Conservation (phyloP, 768 basidiomycete genomes). For the Leccinum sublutescens region DNA sequence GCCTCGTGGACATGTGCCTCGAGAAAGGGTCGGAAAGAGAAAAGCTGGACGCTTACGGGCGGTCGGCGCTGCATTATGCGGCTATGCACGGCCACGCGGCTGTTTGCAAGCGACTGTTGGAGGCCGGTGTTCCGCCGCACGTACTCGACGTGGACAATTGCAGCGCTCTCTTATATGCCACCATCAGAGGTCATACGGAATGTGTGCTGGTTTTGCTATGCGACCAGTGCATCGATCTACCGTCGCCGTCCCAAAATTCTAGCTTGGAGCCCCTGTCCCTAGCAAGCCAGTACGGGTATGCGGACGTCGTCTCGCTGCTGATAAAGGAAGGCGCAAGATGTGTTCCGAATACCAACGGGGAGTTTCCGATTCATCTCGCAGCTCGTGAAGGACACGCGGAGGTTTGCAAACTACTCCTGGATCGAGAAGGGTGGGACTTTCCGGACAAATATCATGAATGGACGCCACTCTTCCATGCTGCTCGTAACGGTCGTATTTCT, state of each 20-base stretch:
- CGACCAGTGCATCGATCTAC: slow-evolving; percentile 62
- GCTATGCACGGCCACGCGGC: slow-evolving; percentile 85
- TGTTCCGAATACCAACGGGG: slow-evolving; percentile 89
- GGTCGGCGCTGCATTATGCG: slow-evolving; percentile 93
- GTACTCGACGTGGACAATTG: slow-evolving; percentile 90
- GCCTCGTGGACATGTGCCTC: slow-evolving; percentile 80
- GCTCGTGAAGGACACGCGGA: slow-evolving; percentile 87
- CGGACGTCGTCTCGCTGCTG: slow-evolving; percentile 76
- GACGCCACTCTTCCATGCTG: slow-evolving; percentile 96
- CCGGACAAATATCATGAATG: slow-evolving; percentile 98
- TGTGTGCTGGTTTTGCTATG: slow-evolving; percentile 84
- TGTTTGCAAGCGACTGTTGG: slow-evolving; percentile 75
- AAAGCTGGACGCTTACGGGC: slow-evolving; percentile 85
- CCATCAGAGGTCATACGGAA: slow-evolving; percentile 76
- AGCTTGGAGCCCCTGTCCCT: slow-evolving; percentile 87
- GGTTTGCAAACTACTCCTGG: slow-evolving; percentile 76
- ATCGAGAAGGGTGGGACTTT: slow-evolving; percentile 75
- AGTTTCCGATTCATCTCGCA: slow-evolving; percentile 95
- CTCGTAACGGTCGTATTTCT: slow-evolving; percentile 74
- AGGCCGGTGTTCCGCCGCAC: slow-evolving; percentile 62
- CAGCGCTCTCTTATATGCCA: slow-evolving; percentile 92
- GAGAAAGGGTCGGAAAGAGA: slow-evolving; percentile 66
- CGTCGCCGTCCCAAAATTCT: slow-evolving; percentile 53
- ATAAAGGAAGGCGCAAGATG: slow-evolving; percentile 76
- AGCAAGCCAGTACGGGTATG: slow-evolving; percentile 87